Evolutionary conservation across 2,329 filamentous ascomycete species (phyloP).

Genomic region (Sclerotinia trifoliorum): DNA sequence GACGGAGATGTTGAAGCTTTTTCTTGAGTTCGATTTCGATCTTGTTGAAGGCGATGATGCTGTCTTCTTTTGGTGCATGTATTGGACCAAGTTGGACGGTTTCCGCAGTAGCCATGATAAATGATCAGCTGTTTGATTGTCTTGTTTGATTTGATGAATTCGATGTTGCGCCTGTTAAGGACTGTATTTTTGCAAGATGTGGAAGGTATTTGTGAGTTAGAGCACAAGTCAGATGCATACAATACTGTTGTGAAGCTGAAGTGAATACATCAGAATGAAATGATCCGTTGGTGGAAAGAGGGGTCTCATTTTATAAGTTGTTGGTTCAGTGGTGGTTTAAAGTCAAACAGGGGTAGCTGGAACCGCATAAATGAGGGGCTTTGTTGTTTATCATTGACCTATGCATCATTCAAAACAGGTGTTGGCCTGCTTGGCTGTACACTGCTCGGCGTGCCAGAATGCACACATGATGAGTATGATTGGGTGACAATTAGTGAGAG

Average conservation of each 20-base stretch:
- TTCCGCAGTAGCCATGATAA: constrained; percentile 43
- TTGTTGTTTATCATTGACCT: background rate
- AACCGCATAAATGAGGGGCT: constrained; percentile 17
- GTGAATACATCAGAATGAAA: background rate
- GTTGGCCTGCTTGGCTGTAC: constrained; percentile 9
- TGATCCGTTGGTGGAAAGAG: background rate
- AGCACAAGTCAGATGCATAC: background rate
- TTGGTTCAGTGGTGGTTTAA: constrained; percentile 3
- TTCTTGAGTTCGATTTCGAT: constrained; percentile 53
- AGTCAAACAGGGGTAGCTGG: constrained; percentile 8
- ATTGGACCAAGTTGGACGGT: constrained; percentile 49
- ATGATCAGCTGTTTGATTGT: constrained; percentile 2
- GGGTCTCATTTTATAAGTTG: background rate
- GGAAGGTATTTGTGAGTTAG: no score
- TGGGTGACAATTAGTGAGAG: background rate
- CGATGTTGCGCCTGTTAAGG: background rate
- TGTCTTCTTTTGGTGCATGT: constrained; percentile 49
- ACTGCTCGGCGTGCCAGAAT: background rate
- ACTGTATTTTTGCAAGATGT: background rate
- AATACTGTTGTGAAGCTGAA: background rate
- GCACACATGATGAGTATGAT: background rate
- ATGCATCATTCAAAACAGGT: constrained; percentile 10
- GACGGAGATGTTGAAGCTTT: constrained; percentile 50
- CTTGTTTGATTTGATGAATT: background rate
- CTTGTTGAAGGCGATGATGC: constrained; percentile 50